These are phyloP conservation scores for Annona squamosa DNA, from an alignment of 164 flowering plant species.

Conservation along the genomic window DNA sequence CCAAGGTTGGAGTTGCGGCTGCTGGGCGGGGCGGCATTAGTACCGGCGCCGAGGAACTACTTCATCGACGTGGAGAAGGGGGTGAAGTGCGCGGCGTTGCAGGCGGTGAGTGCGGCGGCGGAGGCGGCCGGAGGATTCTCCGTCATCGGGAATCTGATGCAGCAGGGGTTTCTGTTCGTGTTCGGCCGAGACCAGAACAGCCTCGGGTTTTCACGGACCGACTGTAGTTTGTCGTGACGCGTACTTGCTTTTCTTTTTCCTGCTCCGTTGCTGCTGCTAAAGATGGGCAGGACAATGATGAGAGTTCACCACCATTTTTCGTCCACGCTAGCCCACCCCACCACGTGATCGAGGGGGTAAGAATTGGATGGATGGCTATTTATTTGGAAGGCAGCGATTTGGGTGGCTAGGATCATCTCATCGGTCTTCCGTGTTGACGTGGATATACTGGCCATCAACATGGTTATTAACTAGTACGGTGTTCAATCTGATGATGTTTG, in stretches of 20 bases:
- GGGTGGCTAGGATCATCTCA: too few relatives aligned
- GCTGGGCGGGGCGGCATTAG: slow-evolving; percentile 40
- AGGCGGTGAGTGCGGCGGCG: slow-evolving; percentile 26
- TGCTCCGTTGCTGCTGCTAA: background rate
- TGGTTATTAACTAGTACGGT: too few relatives aligned
- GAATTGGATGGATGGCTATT: too few relatives aligned
- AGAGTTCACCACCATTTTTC: background rate
- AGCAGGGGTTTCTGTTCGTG: slow-evolving; percentile 70
- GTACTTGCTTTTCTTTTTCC: background rate
- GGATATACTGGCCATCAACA: too few relatives aligned
- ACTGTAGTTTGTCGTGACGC: slow-evolving; percentile 26
- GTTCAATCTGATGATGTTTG: too few relatives aligned
- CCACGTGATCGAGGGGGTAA: too few relatives aligned
- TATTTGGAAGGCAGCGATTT: too few relatives aligned
- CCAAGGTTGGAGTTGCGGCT: slow-evolving; percentile 54
- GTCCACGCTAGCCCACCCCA: background rate
- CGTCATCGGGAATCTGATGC: slow-evolving; percentile 83
- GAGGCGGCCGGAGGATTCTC: slow-evolving; percentile 35
- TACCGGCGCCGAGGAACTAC: slow-evolving; percentile 59
- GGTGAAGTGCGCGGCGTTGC: slow-evolving; percentile 65
- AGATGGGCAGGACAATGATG: background rate
- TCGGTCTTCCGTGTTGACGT: too few relatives aligned
- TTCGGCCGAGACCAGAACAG: slow-evolving; percentile 50
- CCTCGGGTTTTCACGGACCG: slow-evolving; percentile 61
- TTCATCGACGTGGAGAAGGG: slow-evolving; percentile 46